Base-by-base conservation (phyloP, 306 rosid species). In the Luffa acutangula region DNA sequence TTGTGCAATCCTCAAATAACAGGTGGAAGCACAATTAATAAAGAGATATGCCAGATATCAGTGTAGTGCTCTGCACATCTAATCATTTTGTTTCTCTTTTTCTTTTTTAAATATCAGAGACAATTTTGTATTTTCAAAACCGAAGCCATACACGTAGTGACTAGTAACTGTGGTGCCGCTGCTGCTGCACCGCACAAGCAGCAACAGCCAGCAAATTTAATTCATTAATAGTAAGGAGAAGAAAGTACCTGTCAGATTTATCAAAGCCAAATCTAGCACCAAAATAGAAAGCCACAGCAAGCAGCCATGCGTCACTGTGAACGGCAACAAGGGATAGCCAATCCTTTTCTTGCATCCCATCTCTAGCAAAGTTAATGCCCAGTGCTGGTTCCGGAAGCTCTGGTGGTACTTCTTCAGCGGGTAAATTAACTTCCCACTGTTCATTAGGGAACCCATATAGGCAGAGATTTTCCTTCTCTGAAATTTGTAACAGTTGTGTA, bases 361-460 rank as follows among this genome's bases (percentile, higher is more conserved):
- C 92, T 82, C 92, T 84, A 78, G 90, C 89, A 79, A 87, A 89
- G 89, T 89, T 89, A 79, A 89, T 89, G 71, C 92, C 92, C 71
- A 89, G 72, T 17, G 90, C 87, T 65, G 90, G 92, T 78, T 89
- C 90, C 0, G 92, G 90, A 54, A 89, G 85, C 67, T 89, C 92
- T 1, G 92, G 89, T 76, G 92, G 92, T 70, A 89, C 90, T 78
- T 87, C 87, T 73, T 87, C 90, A 14, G 87, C 87, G 56, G 92
- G 92, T 66, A 85, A 82, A 46, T 83, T 87, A 76, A 89, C 90
- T 67, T 85, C 90, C 92, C 92, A 87, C 12, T 83, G 76, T 62
- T 84, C 92, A 73, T 78, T 84, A 42, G 90, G 89, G 70, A 82
- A 82, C 62, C 92, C 90, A 85, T 85, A 87, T 51, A 87, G 87